Evolutionary conservation across 1,284 basidiomycete genomes (phyloP).

Genomic region (Trametes sp.): DNA sequence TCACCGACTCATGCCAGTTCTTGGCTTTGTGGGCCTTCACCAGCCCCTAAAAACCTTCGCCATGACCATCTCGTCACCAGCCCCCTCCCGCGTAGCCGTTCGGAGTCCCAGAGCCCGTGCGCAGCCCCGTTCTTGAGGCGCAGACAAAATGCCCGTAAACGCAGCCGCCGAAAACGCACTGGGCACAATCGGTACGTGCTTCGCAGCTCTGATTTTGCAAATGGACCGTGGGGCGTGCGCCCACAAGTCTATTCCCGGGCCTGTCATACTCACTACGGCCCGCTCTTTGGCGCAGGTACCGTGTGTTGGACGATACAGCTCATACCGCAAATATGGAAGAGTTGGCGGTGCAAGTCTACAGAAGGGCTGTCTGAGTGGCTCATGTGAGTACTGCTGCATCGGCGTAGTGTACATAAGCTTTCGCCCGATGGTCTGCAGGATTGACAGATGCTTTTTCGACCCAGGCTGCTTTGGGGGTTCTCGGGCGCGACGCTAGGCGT

Average conservation of each 20-base stretch:
- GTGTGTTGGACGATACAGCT: slow-evolving; percentile 77
- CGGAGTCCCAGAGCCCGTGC: not conserved
- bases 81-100: not conserved
- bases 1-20: too few species aligned
- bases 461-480: slow-evolving; percentile 73
- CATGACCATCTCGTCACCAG: not conserved
- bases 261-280: too few species aligned
- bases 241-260: not conserved
- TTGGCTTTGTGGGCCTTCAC: not conserved
- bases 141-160: not conserved
- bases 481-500: slow-evolving; percentile 72
- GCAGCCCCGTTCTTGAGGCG: not conserved
- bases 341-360: slow-evolving; percentile 74
- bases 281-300: slow-evolving; percentile 51
- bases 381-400: slow-evolving; percentile 62
- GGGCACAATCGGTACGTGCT: slow-evolving; percentile 65
- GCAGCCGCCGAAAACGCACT: slow-evolving; percentile 63
- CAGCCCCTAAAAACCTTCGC: not conserved
- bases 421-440: too few species aligned
- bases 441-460: not conserved
- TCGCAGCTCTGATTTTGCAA: not conserved
- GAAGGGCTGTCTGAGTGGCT: slow-evolving; percentile 77
- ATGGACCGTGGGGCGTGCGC: not conserved
- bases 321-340: slow-evolving; percentile 81
- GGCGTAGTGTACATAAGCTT: too few species aligned